Evolutionary conservation across 345 rosid genomes (phyloP).

Genomic region (Bretschneidera sinensis): DNA sequence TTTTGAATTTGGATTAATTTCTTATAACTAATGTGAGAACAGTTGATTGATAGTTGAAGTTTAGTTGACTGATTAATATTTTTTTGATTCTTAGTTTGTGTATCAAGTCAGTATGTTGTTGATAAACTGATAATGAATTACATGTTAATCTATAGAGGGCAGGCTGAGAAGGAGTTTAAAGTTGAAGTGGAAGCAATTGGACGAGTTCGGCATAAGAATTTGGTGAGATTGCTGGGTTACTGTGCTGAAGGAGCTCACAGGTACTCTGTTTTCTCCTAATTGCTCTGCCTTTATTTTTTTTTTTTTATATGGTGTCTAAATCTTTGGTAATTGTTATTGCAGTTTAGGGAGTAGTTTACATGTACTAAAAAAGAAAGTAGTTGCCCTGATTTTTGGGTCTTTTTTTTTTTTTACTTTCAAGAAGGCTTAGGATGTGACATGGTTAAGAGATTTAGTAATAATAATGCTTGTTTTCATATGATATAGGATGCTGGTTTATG

Average conservation of each 20-base stretch:
- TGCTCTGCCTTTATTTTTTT: background rate
- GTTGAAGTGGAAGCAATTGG: conserved; percentile 97
- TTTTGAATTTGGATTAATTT: too few relatives aligned
- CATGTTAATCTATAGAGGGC: conserved; percentile 51
- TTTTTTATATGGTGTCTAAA: too few relatives aligned
- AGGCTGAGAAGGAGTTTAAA: conserved; percentile 89
- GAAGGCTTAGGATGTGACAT: background rate
- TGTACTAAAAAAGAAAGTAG: too few relatives aligned
- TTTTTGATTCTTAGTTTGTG: too few relatives aligned
- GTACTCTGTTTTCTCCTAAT: conserved; percentile 27
- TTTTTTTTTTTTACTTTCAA: background rate
- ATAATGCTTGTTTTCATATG: conserved; percentile 5
- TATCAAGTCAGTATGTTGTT: background rate
- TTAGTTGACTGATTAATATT: too few relatives aligned
- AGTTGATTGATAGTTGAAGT: too few relatives aligned
- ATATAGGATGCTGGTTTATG: conserved; percentile 82
- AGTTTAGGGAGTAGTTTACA: too few relatives aligned
- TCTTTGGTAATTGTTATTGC: background rate
- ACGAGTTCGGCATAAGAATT: conserved; percentile 84
- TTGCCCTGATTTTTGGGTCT: too few relatives aligned
- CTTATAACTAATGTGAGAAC: too few relatives aligned
- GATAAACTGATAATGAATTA: conserved; percentile 2
- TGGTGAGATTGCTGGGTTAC: conserved; percentile 86
- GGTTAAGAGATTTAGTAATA: background rate
- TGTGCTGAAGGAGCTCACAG: conserved; percentile 98